These are phyloP conservation scores for Xylariaceae sp. DNA, from an alignment of 2,329 filamentous ascomycete genomes.

Conservation along the genomic window DNA sequence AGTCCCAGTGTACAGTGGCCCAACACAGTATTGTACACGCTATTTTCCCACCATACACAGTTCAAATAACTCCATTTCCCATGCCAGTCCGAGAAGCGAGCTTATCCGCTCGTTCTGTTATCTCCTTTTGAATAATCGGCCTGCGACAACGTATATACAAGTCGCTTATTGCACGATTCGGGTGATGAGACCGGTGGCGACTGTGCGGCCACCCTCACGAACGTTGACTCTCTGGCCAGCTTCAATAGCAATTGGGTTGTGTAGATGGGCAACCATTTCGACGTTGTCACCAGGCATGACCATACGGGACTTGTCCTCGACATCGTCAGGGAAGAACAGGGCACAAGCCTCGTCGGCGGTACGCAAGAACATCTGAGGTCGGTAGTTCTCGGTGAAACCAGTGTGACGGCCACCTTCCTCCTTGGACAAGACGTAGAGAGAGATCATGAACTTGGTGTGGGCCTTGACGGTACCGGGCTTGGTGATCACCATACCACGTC, in stretches of 20 bases:
- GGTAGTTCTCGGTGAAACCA: constrained; percentile 93
- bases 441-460: constrained; percentile 87
- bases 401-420: constrained; percentile 97
- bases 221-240: constrained; percentile 95
- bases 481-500: constrained; percentile 89
- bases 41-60: constrained; percentile 9
- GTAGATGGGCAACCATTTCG: constrained; percentile 88
- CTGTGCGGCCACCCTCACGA: constrained; percentile 89
- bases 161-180: constrained; percentile 58
- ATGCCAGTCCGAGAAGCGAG: constrained; percentile 4
- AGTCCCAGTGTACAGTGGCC: constrained; percentile 2
- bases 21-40: constrained; percentile 15
- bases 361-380: constrained; percentile 92
- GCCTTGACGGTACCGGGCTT: constrained; percentile 81
- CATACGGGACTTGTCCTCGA: constrained; percentile 65
- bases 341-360: constrained; percentile 79
- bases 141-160: constrained; percentile 4
- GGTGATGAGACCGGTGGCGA: constrained; percentile 79
- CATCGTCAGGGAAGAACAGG: constrained; percentile 82
- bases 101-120: constrained; percentile 18
- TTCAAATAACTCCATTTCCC: not conserved
- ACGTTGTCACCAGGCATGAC: constrained; percentile 99
- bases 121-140: constrained; percentile 13
- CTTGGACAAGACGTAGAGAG: constrained; percentile 95
- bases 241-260: constrained; percentile 84